Evolutionary conservation across 352 stramenopile genomes (phyloP).

Genomic region (Globisporangium perplexum): DNA sequence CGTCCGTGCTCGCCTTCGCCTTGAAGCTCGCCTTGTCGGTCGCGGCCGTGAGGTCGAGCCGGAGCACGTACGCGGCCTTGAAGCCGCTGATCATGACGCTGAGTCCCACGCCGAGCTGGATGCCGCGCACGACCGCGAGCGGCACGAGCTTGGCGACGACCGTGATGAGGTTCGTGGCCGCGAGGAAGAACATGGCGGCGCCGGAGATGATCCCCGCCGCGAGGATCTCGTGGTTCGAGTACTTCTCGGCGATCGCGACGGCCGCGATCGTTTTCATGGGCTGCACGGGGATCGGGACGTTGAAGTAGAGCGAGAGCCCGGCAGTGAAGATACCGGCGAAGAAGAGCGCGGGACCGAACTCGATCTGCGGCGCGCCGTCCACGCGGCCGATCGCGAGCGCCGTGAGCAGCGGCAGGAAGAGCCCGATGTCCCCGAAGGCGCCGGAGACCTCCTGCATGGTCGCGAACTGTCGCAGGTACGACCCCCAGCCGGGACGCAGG

Average conservation of each 20-base stretch:
- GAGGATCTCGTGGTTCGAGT: slow-evolving; percentile 70
- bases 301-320: slow-evolving; percentile 79
- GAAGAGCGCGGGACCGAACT: slow-evolving; percentile 89
- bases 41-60: slow-evolving; percentile 23
- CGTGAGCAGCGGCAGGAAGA: slow-evolving; percentile 93
- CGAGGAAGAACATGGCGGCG: slow-evolving; percentile 62
- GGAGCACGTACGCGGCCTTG: slow-evolving; percentile 47
- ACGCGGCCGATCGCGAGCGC: slow-evolving; percentile 79
- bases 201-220: slow-evolving; percentile 86
- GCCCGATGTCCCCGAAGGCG: slow-evolving; percentile 91
- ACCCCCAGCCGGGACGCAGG: slow-evolving; percentile 42
- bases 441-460: slow-evolving; percentile 83
- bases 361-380: slow-evolving; percentile 65
- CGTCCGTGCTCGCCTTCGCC: slow-evolving; percentile 16
- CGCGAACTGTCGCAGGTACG: slow-evolving; percentile 61
- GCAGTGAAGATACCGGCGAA: slow-evolving; percentile 89
- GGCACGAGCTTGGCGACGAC: slow-evolving; percentile 86
- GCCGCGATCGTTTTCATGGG: slow-evolving; percentile 94
- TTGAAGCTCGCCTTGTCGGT: slow-evolving; percentile 19
- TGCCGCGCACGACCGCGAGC: slow-evolving; percentile 84
- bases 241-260: slow-evolving; percentile 84
- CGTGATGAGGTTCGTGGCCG: slow-evolving; percentile 87
- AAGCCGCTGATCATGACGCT: slow-evolving; percentile 86
- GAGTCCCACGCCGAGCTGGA: slow-evolving; percentile 90
- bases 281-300: slow-evolving; percentile 93